Evolutionary conservation across 176 grass and related monocot genomes (phyloP), one percentile per base, ranked within the genome.

Genomic region (Cenchrus americanus): DNA sequence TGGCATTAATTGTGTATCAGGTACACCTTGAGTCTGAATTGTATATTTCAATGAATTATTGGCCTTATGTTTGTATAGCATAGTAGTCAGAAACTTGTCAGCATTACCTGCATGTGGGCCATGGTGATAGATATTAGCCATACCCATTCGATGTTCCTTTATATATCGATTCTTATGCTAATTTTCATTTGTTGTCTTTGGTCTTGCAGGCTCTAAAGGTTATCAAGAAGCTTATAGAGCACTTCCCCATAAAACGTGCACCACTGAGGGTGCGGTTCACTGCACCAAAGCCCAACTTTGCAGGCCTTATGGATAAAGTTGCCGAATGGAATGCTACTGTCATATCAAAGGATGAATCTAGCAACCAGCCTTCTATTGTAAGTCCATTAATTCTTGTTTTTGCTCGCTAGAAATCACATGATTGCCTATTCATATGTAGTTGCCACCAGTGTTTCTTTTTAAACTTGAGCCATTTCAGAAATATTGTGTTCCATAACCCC

Each of bases 141-240:
- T 37, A 37, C 34, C 34, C 34, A 11, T 49, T 17, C 64, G 26
- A 32, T 44, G 10, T 76, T 62, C 48, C 50, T 80, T 84, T 52
- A 34, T 42, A 23, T 23, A 74, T 49, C 43, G 13, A 53, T 22
- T 64, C 8, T 9, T 62, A 14, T 7, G 7, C 69, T 62, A 46
- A 74, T 82, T 75, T 21, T 61, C 13, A 79, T 81, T 44, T 57
- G 6, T 44, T 44, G 51, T 80, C 46, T 86, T 82, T 13, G 18
- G 12, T 80, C 70, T 72, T 63, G 13, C 63, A 95, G 96, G 91
- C 93, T 80, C 79, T 98, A 62, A 92, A 82, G 80, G 74, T 95
- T 84, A 98, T 98, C 71, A 90, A 94, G 77, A 94, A 95, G 73
- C 88, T 98, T 3, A 84, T 89, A 22, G 94, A 98, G 77, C 73